Evolutionary conservation across 164 flowering plant genomes (phyloP), one percentile per base, ranked within the genome.

Genomic region (Sedum album): DNA sequence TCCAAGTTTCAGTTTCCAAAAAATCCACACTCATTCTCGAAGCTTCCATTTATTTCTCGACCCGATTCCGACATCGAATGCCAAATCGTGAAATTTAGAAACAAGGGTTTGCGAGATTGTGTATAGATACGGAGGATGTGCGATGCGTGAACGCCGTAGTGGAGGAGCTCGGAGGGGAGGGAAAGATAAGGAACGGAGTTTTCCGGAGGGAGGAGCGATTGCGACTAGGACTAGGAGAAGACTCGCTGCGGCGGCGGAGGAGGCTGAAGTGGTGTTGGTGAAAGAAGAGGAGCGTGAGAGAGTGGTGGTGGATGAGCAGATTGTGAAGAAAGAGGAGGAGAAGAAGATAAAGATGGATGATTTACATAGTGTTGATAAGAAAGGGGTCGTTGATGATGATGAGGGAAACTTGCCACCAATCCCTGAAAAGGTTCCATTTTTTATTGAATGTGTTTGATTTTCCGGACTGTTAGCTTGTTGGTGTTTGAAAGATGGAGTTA

Each of bases 121-220:
- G 18, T 11, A 44, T 44, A 14, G 48, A 44, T 44, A 13, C 64
- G 78, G 33, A 82, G 78, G 71, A 82, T 82, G 87, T 82, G 82
- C 74, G 76, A 84, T 84, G 85, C 82, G 82, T 76, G 78, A 73
- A 30, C 76, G 73, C 76, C 82, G 82, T 77, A 71, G 81, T 62
- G 82, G 82, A 75, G 82, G 82, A 75, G 81, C 35, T 73, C 78
- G 79, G 73, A 78, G 83, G 74, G 84, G 82, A 14, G 26, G 35
- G 66, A 26, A 41, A 15, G 46, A 44, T 3, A 35, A 35, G 38
- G 38, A 35, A 3, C 38, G 38, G 7, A 35, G 38, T 35, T 3
- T 3, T 35, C 38, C 38, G 26, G 82, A 74, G 5, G 87, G 68
- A 72, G 87, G 71, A 70, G 80, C 78, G 68, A 78, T 82, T 55